These are phyloP conservation scores for Fusarium acutatum DNA, from an alignment of 2,329 filamentous ascomycete genomes.

Conservation along the genomic window DNA sequence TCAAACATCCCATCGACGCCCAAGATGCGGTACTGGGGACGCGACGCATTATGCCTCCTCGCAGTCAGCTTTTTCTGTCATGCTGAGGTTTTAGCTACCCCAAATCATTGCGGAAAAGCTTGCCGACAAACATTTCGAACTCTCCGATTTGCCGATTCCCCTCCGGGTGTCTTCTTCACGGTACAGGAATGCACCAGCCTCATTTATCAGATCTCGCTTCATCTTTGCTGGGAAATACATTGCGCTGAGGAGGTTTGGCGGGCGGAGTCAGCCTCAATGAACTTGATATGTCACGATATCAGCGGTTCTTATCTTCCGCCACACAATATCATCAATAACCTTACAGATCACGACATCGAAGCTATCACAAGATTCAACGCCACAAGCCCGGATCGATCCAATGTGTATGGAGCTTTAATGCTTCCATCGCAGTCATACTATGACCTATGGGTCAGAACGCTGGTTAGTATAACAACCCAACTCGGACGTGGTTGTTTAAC, in stretches of 20 bases:
- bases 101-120: background rate
- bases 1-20: rapidly evolving
- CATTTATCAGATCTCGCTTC: background rate
- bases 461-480: background rate
- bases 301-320: background rate
- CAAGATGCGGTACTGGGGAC: background rate
- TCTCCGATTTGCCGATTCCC: slow-evolving; percentile 6
- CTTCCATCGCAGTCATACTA: background rate
- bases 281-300: background rate
- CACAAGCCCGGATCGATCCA: background rate
- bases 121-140: slow-evolving; percentile 18
- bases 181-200: slow-evolving; percentile 1
- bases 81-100: background rate
- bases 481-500: rapidly evolving
- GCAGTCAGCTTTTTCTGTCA: rapidly evolving
- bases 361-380: background rate
- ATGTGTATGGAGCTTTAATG: background rate
- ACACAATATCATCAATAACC: background rate
- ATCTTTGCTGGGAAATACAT: slow-evolving; percentile 6
- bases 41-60: rapidly evolving
- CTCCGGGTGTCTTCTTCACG: background rate
- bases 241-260: background rate
- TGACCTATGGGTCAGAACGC: background rate
- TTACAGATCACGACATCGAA: background rate
- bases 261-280: background rate